phyloP scores from a whole-genome alignment of 176 grass and related monocot genomes.

The Juncus inflexus region DNA sequence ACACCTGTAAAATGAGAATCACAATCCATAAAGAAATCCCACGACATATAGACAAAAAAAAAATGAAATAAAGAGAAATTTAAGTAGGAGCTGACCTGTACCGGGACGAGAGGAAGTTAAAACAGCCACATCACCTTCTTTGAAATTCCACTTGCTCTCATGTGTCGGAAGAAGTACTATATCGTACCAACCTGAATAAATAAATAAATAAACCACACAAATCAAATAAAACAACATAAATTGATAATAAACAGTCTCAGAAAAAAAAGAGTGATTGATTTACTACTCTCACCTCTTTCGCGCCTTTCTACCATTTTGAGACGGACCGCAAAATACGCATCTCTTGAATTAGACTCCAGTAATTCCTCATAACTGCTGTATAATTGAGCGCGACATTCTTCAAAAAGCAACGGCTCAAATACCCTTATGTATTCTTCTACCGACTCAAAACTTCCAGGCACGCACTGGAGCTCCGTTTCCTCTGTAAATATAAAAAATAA shows the following conservation, averaged over 20 bases:
- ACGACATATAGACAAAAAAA: conserved; percentile 20
- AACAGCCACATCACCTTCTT: conserved; percentile 97
- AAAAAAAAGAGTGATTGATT: not conserved
- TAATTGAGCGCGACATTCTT: conserved; percentile 97
- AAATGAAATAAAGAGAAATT: not conserved
- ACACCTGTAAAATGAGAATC: conserved; percentile 30
- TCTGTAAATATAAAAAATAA: conserved; percentile 42
- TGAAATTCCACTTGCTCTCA: conserved; percentile 98
- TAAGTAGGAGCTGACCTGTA: conserved; percentile 44
- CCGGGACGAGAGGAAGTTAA: conserved; percentile 66
- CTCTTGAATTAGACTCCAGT: conserved; percentile 62
- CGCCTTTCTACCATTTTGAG: conserved; percentile 80
- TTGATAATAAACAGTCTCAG: not conserved
- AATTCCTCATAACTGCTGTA: conserved; percentile 93
- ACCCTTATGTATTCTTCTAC: conserved; percentile 90
- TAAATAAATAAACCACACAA: conserved; percentile 3
- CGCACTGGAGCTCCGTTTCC: conserved; percentile 85
- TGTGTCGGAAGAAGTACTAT: conserved; percentile 63
- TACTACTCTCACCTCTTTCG: conserved; percentile 62
- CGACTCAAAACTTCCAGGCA: conserved; percentile 89
- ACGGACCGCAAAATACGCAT: conserved; percentile 72
- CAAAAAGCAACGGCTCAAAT: conserved; percentile 98
- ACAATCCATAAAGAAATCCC: conserved; percentile 5
- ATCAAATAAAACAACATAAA: not conserved
- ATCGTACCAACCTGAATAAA: conserved; percentile 88